These are phyloP conservation scores for Omphalotus guepiniiformis DNA, from an alignment of 768 basidiomycete species.

Conservation along the genomic window DNA sequence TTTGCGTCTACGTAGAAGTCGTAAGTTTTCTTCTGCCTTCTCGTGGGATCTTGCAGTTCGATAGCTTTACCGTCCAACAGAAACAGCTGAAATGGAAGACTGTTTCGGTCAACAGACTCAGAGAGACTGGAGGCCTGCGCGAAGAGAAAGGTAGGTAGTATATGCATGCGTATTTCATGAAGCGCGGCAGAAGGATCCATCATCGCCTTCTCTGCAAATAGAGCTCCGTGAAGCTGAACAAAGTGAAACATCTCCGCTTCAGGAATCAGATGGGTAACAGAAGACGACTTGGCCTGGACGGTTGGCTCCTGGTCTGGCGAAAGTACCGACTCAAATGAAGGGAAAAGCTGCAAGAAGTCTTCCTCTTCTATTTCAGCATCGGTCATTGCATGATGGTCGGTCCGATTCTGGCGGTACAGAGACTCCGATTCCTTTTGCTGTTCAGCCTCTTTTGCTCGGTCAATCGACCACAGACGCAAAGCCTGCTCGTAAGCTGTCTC, in stretches of 20 bases:
- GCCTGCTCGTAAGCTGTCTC: conserved; percentile 62
- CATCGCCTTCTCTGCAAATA: conserved; percentile 26
- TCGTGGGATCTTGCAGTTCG: conserved; percentile 23
- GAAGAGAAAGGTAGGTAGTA: conserved; percentile 30
- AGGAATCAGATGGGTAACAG: conserved; percentile 25
- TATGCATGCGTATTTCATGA: conserved; percentile 25
- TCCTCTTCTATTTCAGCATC: conserved; percentile 78
- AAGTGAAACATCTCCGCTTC: conserved; percentile 34
- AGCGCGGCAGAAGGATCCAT: conserved; percentile 19
- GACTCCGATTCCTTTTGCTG: conserved; percentile 61
- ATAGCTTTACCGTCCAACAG: conserved; percentile 40
- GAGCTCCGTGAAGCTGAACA: conserved; percentile 41
- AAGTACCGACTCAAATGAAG: conserved; percentile 63
- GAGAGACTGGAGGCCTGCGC: conserved; percentile 21
- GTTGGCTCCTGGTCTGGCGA: conserved; percentile 18
- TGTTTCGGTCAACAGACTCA: too few relatives aligned
- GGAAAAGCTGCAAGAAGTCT: conserved; percentile 85
- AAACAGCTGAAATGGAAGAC: conserved; percentile 47
- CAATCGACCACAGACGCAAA: conserved; percentile 78
- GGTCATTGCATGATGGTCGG: conserved; percentile 47
- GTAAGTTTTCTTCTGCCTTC: conserved; percentile 28
- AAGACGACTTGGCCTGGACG: conserved; percentile 8
- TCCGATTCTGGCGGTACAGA: conserved; percentile 66
- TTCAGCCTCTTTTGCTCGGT: conserved; percentile 66
- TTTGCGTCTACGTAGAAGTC: conserved; percentile 87